phyloP scores from a whole-genome alignment of 2,329 filamentous ascomycete genomes.

The Hymenotorrendiella dingleyae region DNA sequence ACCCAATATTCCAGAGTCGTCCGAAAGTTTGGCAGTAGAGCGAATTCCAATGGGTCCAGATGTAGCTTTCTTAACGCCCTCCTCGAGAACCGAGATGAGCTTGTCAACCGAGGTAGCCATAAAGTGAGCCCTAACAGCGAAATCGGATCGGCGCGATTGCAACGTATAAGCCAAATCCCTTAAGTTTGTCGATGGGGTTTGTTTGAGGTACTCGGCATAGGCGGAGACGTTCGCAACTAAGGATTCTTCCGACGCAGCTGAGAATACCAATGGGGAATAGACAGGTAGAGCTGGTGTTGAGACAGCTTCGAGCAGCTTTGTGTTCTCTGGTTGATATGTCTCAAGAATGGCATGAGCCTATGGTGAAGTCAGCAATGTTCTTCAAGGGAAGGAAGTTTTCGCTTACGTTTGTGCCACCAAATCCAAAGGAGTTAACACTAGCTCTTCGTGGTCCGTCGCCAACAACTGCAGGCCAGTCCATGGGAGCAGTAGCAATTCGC shows the following conservation, averaged over 20 bases:
- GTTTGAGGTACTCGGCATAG: too few relatives aligned
- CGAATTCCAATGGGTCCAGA: background rate
- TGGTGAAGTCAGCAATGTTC: background rate
- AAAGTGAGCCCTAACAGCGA: too few relatives aligned
- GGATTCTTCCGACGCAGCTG: background rate
- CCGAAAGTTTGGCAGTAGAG: background rate
- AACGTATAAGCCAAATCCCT: background rate
- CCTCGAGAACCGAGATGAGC: too few relatives aligned
- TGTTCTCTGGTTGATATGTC: background rate
- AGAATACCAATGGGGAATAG: background rate
- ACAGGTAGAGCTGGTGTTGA: background rate
- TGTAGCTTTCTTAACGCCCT: background rate
- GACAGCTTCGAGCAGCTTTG: background rate
- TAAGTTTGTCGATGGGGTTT: too few relatives aligned
- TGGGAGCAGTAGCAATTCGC: background rate
- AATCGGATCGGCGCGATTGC: background rate
- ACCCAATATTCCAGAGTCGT: background rate
- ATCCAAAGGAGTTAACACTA: slow-evolving; percentile 21
- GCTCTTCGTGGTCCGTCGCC: slow-evolving; percentile 4
- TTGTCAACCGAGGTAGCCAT: too few relatives aligned
- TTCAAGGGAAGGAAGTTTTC: slow-evolving; percentile 5
- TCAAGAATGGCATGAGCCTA: background rate
- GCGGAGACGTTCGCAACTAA: background rate
- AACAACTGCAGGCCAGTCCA: slow-evolving; percentile 9
- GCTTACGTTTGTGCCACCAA: slow-evolving; percentile 17